These are phyloP conservation scores for Lathyrus sativus DNA, from an alignment of 306 rosid species.

Conservation along the genomic window DNA sequence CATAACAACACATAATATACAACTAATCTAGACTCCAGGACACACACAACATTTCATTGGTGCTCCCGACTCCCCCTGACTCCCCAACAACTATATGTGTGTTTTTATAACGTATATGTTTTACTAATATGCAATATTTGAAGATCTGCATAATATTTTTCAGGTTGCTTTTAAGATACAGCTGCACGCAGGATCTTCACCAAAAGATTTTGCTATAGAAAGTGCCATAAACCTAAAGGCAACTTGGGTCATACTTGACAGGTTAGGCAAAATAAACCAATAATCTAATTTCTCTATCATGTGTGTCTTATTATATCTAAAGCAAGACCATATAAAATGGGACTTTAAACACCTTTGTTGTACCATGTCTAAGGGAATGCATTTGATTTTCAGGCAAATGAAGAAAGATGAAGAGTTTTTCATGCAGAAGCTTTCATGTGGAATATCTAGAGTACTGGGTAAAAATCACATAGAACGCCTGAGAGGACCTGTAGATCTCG, in stretches of 20 bases:
- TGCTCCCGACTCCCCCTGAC: no score
- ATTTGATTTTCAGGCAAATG: conserved; percentile 59
- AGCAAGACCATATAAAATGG: not conserved
- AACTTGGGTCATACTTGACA: conserved; percentile 76
- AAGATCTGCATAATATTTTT: conserved; percentile 34
- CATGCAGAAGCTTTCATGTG: conserved; percentile 59
- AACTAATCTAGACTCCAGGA: no score
- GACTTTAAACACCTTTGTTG: conserved; percentile 18
- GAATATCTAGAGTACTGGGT: conserved; percentile 57
- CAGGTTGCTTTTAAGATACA: conserved; percentile 61
- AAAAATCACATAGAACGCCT: conserved; percentile 47
- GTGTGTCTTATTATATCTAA: conserved; percentile 20
- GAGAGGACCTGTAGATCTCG: conserved; percentile 48
- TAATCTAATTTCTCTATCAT: conserved; percentile 21
- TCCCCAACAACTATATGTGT: not conserved
- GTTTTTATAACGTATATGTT: not conserved
- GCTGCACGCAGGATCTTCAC: conserved; percentile 56
- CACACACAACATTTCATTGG: no score
- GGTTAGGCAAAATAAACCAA: conserved; percentile 49
- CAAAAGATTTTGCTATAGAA: conserved; percentile 50
- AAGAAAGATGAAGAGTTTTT: conserved; percentile 62
- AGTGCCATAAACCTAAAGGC: conserved; percentile 49
- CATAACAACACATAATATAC: no score
- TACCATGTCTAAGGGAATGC: conserved; percentile 11
- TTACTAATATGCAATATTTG: conserved; percentile 29